These are phyloP conservation scores for Metarhizium robertsii DNA, from an alignment of 2,329 filamentous ascomycete species.

Conservation along the genomic window DNA sequence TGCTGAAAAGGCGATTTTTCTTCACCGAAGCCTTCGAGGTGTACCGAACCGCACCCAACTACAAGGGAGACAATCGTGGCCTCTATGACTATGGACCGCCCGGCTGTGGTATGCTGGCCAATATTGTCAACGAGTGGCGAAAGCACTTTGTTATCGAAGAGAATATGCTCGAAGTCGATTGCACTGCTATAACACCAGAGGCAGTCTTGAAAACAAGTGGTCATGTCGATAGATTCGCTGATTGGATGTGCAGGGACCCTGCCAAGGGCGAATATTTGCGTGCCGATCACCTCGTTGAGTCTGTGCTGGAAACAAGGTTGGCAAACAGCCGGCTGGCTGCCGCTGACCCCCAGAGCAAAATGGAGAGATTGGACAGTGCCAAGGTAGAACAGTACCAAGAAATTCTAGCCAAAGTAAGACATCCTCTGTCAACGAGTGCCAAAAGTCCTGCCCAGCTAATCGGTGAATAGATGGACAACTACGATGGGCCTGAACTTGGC, in stretches of 20 bases:
- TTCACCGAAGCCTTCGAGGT: constrained; percentile 62
- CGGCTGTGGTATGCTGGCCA: constrained; percentile 8
- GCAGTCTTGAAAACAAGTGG: constrained; percentile 60
- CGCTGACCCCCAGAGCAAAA: constrained; percentile 86
- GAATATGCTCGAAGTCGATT: constrained; percentile 47
- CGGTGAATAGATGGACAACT: constrained; percentile 70
- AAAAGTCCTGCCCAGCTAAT: constrained; percentile 19
- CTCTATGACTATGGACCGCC: constrained; percentile 11
- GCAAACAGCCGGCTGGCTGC: constrained; percentile 19
- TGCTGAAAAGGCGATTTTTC: constrained; percentile 47
- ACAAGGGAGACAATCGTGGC: neutral
- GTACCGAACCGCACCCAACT: constrained; percentile 27
- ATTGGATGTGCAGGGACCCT: constrained; percentile 82
- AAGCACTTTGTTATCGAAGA: constrained; percentile 10
- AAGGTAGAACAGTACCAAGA: constrained; percentile 86
- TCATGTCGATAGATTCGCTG: constrained; percentile 63
- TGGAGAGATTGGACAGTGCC: constrained; percentile 76
- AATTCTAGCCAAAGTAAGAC: constrained; percentile 57
- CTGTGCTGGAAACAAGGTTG: constrained; percentile 76
- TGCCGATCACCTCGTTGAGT: constrained; percentile 92
- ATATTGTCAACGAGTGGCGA: constrained; percentile 10
- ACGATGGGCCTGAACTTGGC: constrained; percentile 76
- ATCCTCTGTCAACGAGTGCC: neutral
- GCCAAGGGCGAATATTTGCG: constrained; percentile 94
- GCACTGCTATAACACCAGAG: constrained; percentile 60